Conservation (phyloP, 257 asterid genomes). For the Plantago ovata region DNA sequence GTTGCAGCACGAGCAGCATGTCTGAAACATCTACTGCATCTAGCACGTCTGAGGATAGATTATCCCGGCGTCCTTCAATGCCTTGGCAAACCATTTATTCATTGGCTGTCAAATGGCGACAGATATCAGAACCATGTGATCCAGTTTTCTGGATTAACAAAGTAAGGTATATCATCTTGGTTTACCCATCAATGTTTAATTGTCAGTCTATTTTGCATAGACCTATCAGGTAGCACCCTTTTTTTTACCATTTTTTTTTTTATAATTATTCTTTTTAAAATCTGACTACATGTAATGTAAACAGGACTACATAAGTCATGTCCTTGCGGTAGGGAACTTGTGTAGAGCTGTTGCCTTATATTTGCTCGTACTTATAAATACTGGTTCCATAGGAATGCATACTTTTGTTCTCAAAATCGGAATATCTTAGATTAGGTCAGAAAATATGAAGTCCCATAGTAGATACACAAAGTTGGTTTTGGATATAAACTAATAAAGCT, state of each 20-base stretch:
- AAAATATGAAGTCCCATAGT: no score
- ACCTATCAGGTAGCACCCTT: slow-evolving; percentile 2
- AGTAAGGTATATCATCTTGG: slow-evolving; percentile 55
- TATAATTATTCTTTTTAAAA: no score
- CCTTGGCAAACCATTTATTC: slow-evolving; percentile 83
- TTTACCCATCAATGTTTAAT: slow-evolving; percentile 8
- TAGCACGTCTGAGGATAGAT: slow-evolving; percentile 59
- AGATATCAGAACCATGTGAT: slow-evolving; percentile 97
- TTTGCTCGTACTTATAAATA: no score
- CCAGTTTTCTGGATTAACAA: slow-evolving; percentile 94
- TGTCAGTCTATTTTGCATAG: no score
- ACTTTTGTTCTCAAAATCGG: no score
- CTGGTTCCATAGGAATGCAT: no score
- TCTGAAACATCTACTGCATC: slow-evolving; percentile 50
- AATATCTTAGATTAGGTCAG: no score
- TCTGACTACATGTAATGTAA: no score
- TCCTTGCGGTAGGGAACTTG: no score
- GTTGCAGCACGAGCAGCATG: slow-evolving; percentile 88
- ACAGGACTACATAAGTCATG: no score
- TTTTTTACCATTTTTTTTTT: no score
- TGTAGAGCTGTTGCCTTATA: no score
- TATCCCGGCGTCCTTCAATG: slow-evolving; percentile 64
- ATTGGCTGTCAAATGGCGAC: slow-evolving; percentile 96
- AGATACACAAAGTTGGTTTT: not conserved
- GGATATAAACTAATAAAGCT: not conserved